phyloP scores from a whole-genome alignment of 2,329 filamentous ascomycete species.

The Epichloe sibirici region DNA sequence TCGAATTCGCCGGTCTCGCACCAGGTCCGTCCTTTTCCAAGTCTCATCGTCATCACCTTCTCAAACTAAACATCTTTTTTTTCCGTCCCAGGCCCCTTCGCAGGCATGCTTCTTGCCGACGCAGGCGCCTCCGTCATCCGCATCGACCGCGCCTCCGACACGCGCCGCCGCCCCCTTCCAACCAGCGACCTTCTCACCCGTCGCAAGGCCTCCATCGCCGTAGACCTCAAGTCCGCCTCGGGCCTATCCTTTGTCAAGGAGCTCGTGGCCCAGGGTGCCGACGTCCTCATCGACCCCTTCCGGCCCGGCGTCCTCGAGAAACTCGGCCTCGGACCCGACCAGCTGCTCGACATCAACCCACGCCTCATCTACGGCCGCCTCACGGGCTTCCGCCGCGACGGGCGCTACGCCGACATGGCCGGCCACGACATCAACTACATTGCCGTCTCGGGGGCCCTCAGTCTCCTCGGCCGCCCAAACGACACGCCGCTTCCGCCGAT shows the following conservation, averaged over 20 bases:
- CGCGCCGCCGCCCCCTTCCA: slow-evolving; percentile 15
- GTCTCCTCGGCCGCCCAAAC: slow-evolving; percentile 57
- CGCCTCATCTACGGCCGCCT: slow-evolving; percentile 71
- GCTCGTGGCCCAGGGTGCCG: slow-evolving; percentile 57
- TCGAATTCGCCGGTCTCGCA: slow-evolving; percentile 50
- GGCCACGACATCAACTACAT: slow-evolving; percentile 97
- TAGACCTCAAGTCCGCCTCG: slow-evolving; percentile 60
- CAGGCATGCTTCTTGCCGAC: slow-evolving; percentile 78
- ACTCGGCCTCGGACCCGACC: slow-evolving; percentile 61
- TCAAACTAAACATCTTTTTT: not conserved
- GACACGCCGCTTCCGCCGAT: slow-evolving; percentile 66
- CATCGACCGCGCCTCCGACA: slow-evolving; percentile 51
- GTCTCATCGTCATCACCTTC: not conserved
- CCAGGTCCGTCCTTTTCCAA: slow-evolving; percentile 33
- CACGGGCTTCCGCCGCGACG: slow-evolving; percentile 82
- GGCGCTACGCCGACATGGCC: slow-evolving; percentile 76
- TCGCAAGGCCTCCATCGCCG: slow-evolving; percentile 66
- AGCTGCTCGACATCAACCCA: slow-evolving; percentile 56
- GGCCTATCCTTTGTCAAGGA: slow-evolving; percentile 56
- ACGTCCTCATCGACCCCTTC: slow-evolving; percentile 87
- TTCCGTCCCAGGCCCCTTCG: slow-evolving; percentile 59
- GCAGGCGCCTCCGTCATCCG: slow-evolving; percentile 81
- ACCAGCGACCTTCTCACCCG: slow-evolving; percentile 65
- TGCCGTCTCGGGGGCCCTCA: slow-evolving; percentile 74
- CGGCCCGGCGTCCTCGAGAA: slow-evolving; percentile 83